phyloP scores from a whole-genome alignment of 2,329 filamentous ascomycete genomes.

The Colletotrichum endophyticum region DNA sequence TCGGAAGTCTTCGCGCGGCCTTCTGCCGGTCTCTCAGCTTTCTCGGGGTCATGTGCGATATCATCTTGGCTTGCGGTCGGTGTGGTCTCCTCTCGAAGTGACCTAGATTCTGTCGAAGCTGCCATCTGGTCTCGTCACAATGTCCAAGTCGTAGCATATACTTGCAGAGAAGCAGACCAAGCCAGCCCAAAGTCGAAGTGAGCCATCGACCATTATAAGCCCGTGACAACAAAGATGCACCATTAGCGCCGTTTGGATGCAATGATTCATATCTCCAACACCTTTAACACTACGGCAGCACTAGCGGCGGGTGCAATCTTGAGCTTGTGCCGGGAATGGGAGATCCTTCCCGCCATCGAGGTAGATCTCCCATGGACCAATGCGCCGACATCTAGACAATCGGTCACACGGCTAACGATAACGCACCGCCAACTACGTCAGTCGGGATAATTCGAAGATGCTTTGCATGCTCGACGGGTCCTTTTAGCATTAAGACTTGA shows the following conservation, averaged over 20 bases:
- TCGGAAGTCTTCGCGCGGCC: no score
- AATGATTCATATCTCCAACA: neutral
- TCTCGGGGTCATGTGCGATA: neutral
- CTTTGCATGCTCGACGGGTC: neutral
- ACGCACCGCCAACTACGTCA: neutral
- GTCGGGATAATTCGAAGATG: neutral
- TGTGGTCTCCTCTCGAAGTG: neutral
- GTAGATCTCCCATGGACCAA: neutral
- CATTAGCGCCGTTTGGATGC: neutral
- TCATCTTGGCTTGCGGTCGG: neutral
- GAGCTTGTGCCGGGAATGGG: neutral
- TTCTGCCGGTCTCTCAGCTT: neutral
- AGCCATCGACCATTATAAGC: neutral
- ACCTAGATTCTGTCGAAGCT: neutral
- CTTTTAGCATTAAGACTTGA: neutral
- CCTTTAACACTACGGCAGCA: neutral
- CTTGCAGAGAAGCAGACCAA: neutral
- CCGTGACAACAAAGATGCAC: neutral
- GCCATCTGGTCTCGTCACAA: neutral
- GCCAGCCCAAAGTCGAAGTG: rapidly evolving
- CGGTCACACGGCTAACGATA: neutral
- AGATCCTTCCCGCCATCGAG: neutral
- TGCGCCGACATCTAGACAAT: neutral
- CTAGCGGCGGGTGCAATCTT: neutral
- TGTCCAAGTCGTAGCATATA: neutral